These are phyloP conservation scores for Dioscorea dumetorum DNA, from an alignment of 106 monocot genomes.

Conservation along the genomic window DNA sequence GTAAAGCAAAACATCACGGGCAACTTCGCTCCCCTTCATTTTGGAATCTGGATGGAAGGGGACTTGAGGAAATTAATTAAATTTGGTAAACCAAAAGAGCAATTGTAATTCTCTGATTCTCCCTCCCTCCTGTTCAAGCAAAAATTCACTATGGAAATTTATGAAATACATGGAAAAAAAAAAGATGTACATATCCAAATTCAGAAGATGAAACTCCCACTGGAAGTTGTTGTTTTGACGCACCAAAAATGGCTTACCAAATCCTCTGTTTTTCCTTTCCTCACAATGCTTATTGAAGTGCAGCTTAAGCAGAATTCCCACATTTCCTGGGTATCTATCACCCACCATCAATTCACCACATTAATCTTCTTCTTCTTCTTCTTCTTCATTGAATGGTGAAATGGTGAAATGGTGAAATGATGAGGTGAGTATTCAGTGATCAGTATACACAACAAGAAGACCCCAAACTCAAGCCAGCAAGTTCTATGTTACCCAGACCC, in stretches of 20 bases:
- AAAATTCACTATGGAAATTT: slow-evolving; percentile 10
- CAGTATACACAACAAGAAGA: background rate
- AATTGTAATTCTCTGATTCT: slow-evolving; percentile 1
- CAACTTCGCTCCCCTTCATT: background rate
- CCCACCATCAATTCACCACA: background rate
- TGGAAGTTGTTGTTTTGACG: background rate
- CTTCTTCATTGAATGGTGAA: no score
- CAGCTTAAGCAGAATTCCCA: slow-evolving; percentile 5
- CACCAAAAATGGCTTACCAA: slow-evolving; percentile 6
- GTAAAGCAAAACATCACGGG: background rate
- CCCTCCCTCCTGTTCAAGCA: background rate
- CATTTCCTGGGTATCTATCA: background rate
- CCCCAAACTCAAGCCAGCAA: background rate
- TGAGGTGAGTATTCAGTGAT: background rate
- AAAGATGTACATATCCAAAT: slow-evolving; percentile 9
- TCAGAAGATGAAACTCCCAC: background rate
- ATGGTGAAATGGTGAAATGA: no score
- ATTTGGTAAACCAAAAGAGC: background rate
- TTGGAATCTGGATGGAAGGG: background rate
- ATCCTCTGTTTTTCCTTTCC: background rate
- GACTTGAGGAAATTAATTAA: background rate
- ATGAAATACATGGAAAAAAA: background rate
- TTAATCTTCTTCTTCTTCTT: background rate
- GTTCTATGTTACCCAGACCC: no score
- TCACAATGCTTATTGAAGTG: background rate